Base-by-base conservation (phyloP, 2,329 filamentous ascomycete genomes). In the Magnaporthiopsis incrustans region DNA sequence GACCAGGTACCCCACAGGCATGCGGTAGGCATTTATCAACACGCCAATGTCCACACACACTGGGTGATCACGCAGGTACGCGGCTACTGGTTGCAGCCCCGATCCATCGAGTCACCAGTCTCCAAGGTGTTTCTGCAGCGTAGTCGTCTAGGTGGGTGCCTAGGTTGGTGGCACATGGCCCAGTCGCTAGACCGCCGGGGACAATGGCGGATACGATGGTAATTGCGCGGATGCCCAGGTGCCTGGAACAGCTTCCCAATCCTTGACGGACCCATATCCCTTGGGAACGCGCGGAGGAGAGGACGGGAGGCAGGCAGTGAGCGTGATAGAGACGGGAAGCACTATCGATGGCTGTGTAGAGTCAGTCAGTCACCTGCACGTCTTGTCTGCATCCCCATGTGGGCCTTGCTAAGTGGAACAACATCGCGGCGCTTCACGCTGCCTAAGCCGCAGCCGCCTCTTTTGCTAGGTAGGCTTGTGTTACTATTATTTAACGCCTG, bases 61-160 rank as follows among this genome's bases (percentile, higher is more conserved):
- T 25, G 25, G 60, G 30, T 22, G 32, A 26, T 53, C 60, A 61
- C 60, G 60, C 60, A 61, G 60, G 60, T 56, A 61, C 60, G 60
- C 60, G 35, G 22, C 26, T 2, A 50, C n/a, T 32, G 18, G n/a
- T 38, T 38, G 35, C 35, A 38, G 35, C 14, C 35, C 35, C 35
- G 35, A 15, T 15, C 14, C 14, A 53, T n/a, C 11, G 7, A 53
- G n/a, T 22, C 44, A n/a, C 5, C 22, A 53, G 22, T n/a, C 12
- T 22, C 12, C 44, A 10, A n/a, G 44, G n/a, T 53, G 44, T 22
- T 22, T 22, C 12, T 53, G 22, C 44, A 53, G 12, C 11, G 35
- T 38, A 38, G 35, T 38, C 35, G 35, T 14, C 35, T 38, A 35
- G 33, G 32, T 33, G 32, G 32, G 32, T 33, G 8, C 10, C 32